Evolutionary conservation across 352 stramenopile species (phyloP).

Genomic region (Elongisporangium prolatum): DNA sequence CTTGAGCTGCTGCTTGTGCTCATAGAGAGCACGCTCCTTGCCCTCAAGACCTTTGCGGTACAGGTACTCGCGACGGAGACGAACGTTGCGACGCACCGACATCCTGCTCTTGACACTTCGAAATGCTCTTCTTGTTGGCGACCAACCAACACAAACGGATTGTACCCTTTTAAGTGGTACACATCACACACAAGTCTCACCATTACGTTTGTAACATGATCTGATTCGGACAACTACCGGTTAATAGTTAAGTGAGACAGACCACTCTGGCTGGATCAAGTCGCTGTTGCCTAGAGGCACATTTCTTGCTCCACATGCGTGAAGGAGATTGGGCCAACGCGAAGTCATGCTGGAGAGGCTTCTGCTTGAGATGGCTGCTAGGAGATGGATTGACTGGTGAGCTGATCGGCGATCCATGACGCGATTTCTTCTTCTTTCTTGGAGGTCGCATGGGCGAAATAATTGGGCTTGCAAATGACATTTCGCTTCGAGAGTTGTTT

Average conservation of each 20-base stretch:
- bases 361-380: constrained; percentile 25
- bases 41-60: constrained; percentile 98
- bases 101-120: constrained; percentile 24
- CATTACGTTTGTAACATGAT: not conserved
- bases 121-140: constrained; percentile 1
- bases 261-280: constrained; percentile 9
- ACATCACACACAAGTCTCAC: not conserved
- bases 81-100: constrained; percentile 93
- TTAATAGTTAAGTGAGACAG: constrained; percentile 5
- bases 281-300: constrained; percentile 1
- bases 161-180: constrained; percentile 2
- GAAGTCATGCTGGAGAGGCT: constrained; percentile 24
- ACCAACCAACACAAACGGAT: constrained; percentile 10
- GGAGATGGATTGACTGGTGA: not conserved
- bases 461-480: not conserved
- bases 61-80: constrained; percentile 98
- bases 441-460: constrained; percentile 18
- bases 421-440: constrained; percentile 66
- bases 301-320: constrained; percentile 22
- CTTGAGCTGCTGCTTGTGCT: constrained; percentile 97
- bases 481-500: not conserved
- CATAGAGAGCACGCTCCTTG: constrained; percentile 93
- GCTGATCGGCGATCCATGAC: constrained; percentile 28
- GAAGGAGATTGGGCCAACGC: constrained; percentile 12
- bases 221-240: not conserved